Conservation (phyloP, 2,329 filamentous ascomycete species). For the Dactylellina haptotyla region DNA sequence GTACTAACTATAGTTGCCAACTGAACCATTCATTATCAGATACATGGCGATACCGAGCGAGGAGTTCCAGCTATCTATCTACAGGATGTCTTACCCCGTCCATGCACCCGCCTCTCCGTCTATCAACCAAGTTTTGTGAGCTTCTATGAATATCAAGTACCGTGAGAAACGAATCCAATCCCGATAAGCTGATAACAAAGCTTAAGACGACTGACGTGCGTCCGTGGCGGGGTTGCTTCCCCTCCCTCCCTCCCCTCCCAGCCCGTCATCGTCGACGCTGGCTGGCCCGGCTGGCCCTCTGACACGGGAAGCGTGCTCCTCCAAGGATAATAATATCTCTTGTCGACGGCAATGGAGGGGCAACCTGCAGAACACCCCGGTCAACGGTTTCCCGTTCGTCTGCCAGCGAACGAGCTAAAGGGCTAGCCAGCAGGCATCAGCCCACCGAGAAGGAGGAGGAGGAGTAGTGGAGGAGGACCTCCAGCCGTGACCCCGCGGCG, state of each 20-base stretch:
- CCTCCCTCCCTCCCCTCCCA: no score
- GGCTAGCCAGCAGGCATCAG: no score
- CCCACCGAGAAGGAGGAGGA: no score
- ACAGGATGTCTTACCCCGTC: neutral
- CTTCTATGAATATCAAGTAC: neutral
- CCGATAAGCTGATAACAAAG: conserved; percentile 23
- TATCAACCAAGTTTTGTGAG: neutral
- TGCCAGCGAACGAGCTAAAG: conserved; percentile 16
- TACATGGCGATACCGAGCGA: neutral
- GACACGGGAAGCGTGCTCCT: conserved; percentile 13
- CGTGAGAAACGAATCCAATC: neutral
- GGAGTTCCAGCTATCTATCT: neutral
- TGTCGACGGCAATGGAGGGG: conserved; percentile 47
- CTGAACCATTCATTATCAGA: no score
- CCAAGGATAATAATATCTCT: neutral
- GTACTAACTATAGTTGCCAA: neutral
- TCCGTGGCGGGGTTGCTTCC: conserved; percentile 23
- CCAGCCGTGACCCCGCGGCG: conserved; percentile 24
- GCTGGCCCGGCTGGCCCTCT: no score
- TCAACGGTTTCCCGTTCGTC: conserved; percentile 2
- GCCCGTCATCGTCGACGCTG: neutral
- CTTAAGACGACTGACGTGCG: neutral
- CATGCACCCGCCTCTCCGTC: neutral
- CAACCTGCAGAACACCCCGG: conserved; percentile 52
- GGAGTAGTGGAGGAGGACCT: no score